phyloP scores from a whole-genome alignment of 2,329 filamentous ascomycete species.

The Dactylonectria macrodidyma region DNA sequence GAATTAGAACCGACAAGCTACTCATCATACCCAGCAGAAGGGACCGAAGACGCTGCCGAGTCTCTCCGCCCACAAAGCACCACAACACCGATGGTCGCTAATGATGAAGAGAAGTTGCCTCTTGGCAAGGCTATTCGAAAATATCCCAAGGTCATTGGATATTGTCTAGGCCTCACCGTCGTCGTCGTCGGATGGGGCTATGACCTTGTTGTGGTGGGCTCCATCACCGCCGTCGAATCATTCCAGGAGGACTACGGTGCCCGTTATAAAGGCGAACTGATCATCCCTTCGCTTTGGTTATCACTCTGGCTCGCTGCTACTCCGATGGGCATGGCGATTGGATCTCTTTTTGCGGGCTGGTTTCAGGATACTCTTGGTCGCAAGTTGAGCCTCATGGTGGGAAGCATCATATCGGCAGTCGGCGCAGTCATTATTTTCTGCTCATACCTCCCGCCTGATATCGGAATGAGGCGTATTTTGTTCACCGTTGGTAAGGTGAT shows the following conservation, averaged over 20 bases:
- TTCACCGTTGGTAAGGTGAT: slow-evolving; percentile 46
- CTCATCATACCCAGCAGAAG: slow-evolving; percentile 23
- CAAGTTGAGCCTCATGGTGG: slow-evolving; percentile 41
- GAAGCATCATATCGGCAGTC: slow-evolving; percentile 44
- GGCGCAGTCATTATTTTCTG: slow-evolving; percentile 49
- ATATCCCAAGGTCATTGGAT: slow-evolving; percentile 48
- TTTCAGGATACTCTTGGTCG: slow-evolving; percentile 48
- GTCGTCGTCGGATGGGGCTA: slow-evolving; percentile 52
- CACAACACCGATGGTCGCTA: not conserved
- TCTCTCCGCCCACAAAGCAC: not conserved
- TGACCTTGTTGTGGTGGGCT: slow-evolving; percentile 46
- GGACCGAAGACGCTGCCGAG: not conserved
- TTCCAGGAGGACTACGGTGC: slow-evolving; percentile 50
- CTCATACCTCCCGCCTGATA: slow-evolving; percentile 35
- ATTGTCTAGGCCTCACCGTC: slow-evolving; percentile 46
- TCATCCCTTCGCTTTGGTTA: slow-evolving; percentile 48
- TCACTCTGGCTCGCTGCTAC: slow-evolving; percentile 47
- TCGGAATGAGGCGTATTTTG: slow-evolving; percentile 38
- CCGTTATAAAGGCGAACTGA: slow-evolving; percentile 39
- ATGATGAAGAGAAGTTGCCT: slow-evolving; percentile 39
- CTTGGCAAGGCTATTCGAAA: slow-evolving; percentile 44
- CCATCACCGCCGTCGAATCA: slow-evolving; percentile 46
- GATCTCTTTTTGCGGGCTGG: slow-evolving; percentile 48
- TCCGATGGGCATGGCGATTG: slow-evolving; percentile 43
- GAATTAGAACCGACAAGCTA: slow-evolving; percentile 32